Base-by-base conservation (phyloP, 2,329 filamentous ascomycete species). In the Ophiostoma fasciatum region DNA sequence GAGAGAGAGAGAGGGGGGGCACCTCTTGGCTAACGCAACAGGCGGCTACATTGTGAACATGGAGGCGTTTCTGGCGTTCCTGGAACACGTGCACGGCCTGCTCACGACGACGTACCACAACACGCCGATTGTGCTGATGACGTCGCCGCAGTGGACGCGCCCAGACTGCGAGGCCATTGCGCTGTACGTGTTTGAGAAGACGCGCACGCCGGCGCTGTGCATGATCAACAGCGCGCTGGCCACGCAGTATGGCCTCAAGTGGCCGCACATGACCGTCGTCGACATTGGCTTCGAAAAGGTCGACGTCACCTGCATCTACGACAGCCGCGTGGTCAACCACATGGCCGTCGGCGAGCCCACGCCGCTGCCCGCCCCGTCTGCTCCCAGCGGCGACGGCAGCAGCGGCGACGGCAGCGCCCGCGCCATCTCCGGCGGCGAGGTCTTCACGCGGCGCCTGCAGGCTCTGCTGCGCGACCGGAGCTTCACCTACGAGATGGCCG, bases 101-200 rank as follows among this genome's bases (percentile, higher is more conserved):
- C 71, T 98, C 41, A 90, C 84, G 42, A 85, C 84, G 19, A 84
- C 83, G 4, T 90, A 94, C 54, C 90, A 96, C 61, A 94, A 94
- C 60, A 94, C 88, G 0, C 87, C 90, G 2, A 83, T 98, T 45
- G 69, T 96, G 55, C 73, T 98, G 43, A 80, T 96, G 57, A 73
- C 81, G 7, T 82, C 93, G 47, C 87, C 90, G 4, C 78, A 78
- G 47, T 98, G 90, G 88, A 85, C 84, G 4, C 74, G 81, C 8
- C 78, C 80, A 43, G 85, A 94, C 56, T 79, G 79, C 53, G 88
- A 96, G 58, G 72, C 71, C 27, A 78, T 98, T 46, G 82, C 87
- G 12, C 83, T 90, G 44, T 98, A 94, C 63, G 74, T 96, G 45
- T 98, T 98, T 51, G 90, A 98, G 36, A 92, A 90, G 59, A 94